A percentile compares a stretch with the other conserved stretches of the same genome.
These are phyloP conservation scores for Hyphodiscus sp. DNA, from an alignment of 2,329 filamentous ascomycete genomes.

Conservation along the genomic window DNA sequence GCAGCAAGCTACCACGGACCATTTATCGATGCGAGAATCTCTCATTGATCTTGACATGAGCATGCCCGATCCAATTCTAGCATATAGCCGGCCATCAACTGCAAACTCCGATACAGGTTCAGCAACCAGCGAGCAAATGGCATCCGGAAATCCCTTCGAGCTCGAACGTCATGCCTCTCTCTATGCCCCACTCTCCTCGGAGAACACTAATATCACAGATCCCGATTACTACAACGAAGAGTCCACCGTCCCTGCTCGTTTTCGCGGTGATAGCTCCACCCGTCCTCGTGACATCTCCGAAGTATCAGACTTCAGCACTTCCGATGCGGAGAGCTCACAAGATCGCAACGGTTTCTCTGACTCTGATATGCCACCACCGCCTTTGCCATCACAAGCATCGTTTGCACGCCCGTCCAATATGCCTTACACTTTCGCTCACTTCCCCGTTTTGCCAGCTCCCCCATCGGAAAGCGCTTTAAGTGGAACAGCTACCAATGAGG, in stretches of 20 bases:
- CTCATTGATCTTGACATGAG: slow-evolving; percentile 51
- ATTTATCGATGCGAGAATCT: slow-evolving; percentile 24
- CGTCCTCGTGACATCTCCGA: slow-evolving; percentile 26
- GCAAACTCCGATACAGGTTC: slow-evolving; percentile 34
- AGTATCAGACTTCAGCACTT: slow-evolving; percentile 27
- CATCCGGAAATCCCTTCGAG: slow-evolving; percentile 53
- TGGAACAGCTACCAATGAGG: slow-evolving; percentile 19
- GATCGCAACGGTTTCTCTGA: slow-evolving; percentile 9
- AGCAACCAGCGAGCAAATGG: slow-evolving; percentile 46
- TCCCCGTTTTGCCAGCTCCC: slow-evolving; percentile 19
- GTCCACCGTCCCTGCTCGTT: slow-evolving; percentile 38
- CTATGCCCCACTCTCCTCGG: slow-evolving; percentile 35
- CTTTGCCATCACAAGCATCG: slow-evolving; percentile 1
- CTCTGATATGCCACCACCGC: slow-evolving; percentile 19
- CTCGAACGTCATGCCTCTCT: slow-evolving; percentile 56
- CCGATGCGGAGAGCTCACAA: slow-evolving; percentile 19
- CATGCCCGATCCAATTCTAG: slow-evolving; percentile 37
- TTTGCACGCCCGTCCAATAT: neutral
- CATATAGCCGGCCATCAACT: slow-evolving; percentile 24
- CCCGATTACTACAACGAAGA: slow-evolving; percentile 51
- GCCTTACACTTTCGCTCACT: slow-evolving; percentile 14
- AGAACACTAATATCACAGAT: slow-evolving; percentile 10
- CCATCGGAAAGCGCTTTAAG: slow-evolving; percentile 23
- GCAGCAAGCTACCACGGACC: slow-evolving; percentile 11
- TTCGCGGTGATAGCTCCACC: slow-evolving; percentile 15